A percentile compares a stretch with the other conserved stretches of the same genome.
Evolutionary conservation across 1,284 basidiomycete species (phyloP).

Genomic region (Anthracocystis walkeri): DNA sequence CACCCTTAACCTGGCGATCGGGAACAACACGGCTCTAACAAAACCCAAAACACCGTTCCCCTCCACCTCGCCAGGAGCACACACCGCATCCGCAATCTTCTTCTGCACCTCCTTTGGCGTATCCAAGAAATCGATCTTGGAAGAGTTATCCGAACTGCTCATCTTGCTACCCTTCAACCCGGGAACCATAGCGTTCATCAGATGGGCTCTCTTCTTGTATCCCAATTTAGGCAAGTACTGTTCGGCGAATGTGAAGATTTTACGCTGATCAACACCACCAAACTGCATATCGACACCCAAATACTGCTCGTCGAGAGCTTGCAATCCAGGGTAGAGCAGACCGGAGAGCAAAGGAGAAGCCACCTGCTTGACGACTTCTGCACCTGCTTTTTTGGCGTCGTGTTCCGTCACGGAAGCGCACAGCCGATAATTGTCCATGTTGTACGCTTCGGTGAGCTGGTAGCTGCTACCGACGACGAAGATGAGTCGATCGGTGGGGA

Average conservation of each 20-base stretch:
- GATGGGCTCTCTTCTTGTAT: constrained; percentile 92
- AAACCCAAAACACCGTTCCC: constrained; percentile 94
- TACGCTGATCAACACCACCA: constrained; percentile 97
- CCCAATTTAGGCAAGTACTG: constrained; percentile 92
- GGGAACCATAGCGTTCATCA: constrained; percentile 99
- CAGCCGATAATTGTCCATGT: constrained; percentile 91
- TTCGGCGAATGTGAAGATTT: constrained; percentile 98
- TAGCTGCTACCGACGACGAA: constrained; percentile 92
- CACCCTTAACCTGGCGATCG: constrained; percentile 74
- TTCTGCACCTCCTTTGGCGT: constrained; percentile 82
- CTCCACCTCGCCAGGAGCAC: constrained; percentile 84
- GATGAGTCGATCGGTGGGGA: constrained; percentile 78
- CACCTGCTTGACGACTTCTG: constrained; percentile 98
- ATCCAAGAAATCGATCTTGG: constrained; percentile 98
- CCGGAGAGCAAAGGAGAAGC: constrained; percentile 90
- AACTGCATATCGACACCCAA: constrained; percentile 97
- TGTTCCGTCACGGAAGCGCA: constrained; percentile 91
- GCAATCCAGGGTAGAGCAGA: constrained; percentile 93
- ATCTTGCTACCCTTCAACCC: constrained; percentile 95
- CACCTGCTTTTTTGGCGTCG: constrained; percentile 98
- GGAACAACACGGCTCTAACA: constrained; percentile 87
- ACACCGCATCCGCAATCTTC: constrained; percentile 93
- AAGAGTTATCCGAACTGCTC: constrained; percentile 96
- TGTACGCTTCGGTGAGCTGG: constrained; percentile 92
- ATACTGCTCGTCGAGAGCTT: constrained; percentile 97